These are phyloP conservation scores for Coemansia sp. DNA, from an alignment of 192 early-diverging fungal species.

Conservation along the genomic window DNA sequence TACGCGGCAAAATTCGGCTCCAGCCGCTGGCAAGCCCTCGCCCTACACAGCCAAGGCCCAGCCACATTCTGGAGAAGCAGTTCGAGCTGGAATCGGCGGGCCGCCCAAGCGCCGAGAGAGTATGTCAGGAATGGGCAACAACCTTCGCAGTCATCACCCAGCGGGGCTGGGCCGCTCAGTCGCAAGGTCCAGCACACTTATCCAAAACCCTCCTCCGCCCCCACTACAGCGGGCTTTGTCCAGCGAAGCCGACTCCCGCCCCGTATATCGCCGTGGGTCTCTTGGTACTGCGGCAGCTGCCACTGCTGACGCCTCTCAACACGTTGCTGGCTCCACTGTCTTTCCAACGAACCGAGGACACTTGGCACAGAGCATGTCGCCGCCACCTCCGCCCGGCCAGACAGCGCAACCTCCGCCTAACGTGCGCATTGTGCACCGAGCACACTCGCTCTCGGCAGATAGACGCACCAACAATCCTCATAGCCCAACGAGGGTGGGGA, in stretches of 20 bases:
- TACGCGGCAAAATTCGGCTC: not conserved
- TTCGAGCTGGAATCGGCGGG: conserved; percentile 32
- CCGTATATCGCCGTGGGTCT: conserved; percentile 28
- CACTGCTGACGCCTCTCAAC: conserved; percentile 12
- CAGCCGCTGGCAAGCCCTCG: conserved; percentile 15
- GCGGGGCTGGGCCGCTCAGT: conserved; percentile 36
- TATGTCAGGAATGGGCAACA: conserved; percentile 48
- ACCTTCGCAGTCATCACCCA: conserved; percentile 40
- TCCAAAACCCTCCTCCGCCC: not conserved
- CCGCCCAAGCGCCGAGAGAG: conserved; percentile 44
- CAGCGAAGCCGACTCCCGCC: not conserved
- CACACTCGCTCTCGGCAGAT: not conserved
- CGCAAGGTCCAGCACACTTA: not conserved
- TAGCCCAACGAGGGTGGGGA: not conserved
- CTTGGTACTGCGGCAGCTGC: conserved; percentile 10
- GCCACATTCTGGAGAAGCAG: not conserved
- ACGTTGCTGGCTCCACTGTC: conserved; percentile 16
- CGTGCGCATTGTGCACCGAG: conserved; percentile 9
- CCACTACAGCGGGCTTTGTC: not conserved
- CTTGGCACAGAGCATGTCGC: not conserved
- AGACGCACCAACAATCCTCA: not conserved
- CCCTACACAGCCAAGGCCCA: conserved; percentile 17
- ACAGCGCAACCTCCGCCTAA: not conserved
- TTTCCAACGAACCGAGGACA: conserved; percentile 26
- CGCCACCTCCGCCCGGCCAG: not conserved